Evolutionary conservation across 768 basidiomycete genomes (phyloP).

Genomic region (Suillus variegatus): DNA sequence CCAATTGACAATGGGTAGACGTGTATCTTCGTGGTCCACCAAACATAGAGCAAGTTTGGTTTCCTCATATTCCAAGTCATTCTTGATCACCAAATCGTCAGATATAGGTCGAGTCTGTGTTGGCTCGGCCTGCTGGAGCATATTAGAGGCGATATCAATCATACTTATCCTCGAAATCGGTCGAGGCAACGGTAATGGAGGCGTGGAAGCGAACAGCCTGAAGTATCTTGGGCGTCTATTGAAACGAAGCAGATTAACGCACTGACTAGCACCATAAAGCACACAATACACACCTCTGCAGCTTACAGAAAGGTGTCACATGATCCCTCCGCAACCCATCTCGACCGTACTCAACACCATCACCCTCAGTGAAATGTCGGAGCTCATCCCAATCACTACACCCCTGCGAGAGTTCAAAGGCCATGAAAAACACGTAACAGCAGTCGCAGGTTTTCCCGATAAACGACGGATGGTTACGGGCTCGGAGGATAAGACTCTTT

Average conservation of each 20-base stretch:
- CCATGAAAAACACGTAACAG: rapidly evolving
- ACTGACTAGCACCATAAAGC: no score
- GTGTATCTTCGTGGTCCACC: neutral
- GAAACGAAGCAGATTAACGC: no score
- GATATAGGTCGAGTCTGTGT: neutral
- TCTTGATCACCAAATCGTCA: neutral
- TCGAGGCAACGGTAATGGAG: neutral
- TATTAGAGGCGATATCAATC: neutral
- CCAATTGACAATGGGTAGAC: neutral
- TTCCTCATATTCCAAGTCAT: neutral
- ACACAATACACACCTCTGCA: no score
- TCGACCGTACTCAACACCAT: neutral
- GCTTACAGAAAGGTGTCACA: neutral
- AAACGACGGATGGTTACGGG: neutral
- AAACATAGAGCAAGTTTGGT: neutral
- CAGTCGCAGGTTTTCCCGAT: neutral
- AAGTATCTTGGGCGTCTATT: no score
- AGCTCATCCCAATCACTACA: neutral
- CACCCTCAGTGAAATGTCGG: neutral
- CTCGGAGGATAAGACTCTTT: neutral
- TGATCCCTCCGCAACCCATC: neutral
- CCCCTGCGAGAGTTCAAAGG: neutral
- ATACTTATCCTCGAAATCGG: neutral
- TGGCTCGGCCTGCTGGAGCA: neutral
- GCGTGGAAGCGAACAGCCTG: no score